Percentiles rank a stretch among this genome's conserved stretches.
Conservation (phyloP, 495 filamentous ascomycete species). For the Amorphotheca resinae region DNA sequence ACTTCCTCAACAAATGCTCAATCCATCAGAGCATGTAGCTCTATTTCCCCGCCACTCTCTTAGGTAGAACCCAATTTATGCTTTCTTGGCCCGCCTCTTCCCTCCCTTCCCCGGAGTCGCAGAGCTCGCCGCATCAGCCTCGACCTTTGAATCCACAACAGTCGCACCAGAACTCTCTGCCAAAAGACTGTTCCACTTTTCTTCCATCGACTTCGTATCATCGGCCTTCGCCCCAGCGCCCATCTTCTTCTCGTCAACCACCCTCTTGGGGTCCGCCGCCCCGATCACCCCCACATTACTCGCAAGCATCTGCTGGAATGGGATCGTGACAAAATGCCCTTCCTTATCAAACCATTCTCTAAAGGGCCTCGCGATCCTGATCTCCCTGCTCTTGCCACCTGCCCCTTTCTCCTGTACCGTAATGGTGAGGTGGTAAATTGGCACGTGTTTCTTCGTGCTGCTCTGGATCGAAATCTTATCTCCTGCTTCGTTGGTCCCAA, state of each 20-base stretch:
- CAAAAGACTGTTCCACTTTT: constrained; percentile 19
- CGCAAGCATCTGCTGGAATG: constrained; percentile 74
- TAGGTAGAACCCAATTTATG: background rate
- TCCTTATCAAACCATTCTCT: constrained; percentile 76
- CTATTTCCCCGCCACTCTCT: too few species aligned
- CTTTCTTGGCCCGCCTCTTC: constrained; percentile 19
- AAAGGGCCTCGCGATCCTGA: constrained; percentile 55
- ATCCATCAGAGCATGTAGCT: too few species aligned
- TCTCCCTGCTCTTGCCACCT: constrained; percentile 27
- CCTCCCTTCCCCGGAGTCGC: constrained; percentile 9
- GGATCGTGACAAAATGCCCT: constrained; percentile 69
- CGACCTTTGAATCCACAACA: constrained; percentile 1
- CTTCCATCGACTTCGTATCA: constrained; percentile 11
- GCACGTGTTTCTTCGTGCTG: constrained; percentile 60
- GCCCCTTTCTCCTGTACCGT: background rate
- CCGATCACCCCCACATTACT: constrained; percentile 55
- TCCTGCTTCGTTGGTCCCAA: constrained; percentile 40
- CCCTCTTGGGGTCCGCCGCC: constrained; percentile 49
- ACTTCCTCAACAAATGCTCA: background rate
- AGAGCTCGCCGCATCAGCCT: background rate
- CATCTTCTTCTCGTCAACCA: constrained; percentile 16
- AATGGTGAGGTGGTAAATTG: constrained; percentile 63
- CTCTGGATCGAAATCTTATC: constrained; percentile 49
- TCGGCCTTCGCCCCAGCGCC: constrained; percentile 6
- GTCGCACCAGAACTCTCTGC: constrained; percentile 18